A percentile compares a stretch with the other conserved stretches of the same genome.
These are phyloP conservation scores for Inga leiocalycina DNA, from an alignment of 306 rosid species.

Conservation along the genomic window DNA sequence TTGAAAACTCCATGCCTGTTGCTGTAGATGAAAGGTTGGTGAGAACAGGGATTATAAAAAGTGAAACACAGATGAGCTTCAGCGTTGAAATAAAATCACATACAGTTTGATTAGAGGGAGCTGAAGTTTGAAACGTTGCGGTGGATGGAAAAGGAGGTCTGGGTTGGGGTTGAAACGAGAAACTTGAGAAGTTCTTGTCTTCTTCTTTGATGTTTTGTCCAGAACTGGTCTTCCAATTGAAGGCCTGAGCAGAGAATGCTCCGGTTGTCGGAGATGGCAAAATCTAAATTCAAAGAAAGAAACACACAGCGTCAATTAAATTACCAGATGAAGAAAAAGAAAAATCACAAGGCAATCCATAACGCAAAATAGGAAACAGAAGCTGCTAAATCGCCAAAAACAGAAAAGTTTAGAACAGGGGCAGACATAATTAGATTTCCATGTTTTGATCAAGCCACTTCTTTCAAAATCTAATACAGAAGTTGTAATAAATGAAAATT, in stretches of 20 bases:
- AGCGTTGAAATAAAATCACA: constrained; percentile 26
- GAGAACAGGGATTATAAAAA: background rate
- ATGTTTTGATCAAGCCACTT: background rate
- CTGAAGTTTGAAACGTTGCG: constrained; percentile 44
- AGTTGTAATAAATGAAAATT: background rate
- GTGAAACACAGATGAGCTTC: background rate
- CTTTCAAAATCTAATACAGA: background rate
- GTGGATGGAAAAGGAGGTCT: constrained; percentile 49
- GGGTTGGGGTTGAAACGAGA: constrained; percentile 69
- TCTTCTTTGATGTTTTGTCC: constrained; percentile 59
- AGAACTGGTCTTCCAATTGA: constrained; percentile 60
- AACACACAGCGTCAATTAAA: constrained; percentile 10
- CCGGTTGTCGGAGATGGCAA: constrained; percentile 90
- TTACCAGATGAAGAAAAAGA: background rate
- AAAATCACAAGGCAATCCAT: background rate
- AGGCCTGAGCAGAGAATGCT: constrained; percentile 56
- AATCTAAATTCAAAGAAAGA: constrained; percentile 40
- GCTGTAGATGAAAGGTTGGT: constrained; percentile 29
- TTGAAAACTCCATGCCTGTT: constrained; percentile 64
- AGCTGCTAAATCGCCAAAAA: background rate
- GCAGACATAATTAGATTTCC: background rate
- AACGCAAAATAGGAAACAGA: background rate
- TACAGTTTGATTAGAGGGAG: constrained; percentile 45
- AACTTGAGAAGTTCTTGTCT: constrained; percentile 51
- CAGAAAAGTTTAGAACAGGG: background rate